Base-by-base conservation (phyloP, 352 stramenopile genomes). In the Pythium apleroticum region DNA sequence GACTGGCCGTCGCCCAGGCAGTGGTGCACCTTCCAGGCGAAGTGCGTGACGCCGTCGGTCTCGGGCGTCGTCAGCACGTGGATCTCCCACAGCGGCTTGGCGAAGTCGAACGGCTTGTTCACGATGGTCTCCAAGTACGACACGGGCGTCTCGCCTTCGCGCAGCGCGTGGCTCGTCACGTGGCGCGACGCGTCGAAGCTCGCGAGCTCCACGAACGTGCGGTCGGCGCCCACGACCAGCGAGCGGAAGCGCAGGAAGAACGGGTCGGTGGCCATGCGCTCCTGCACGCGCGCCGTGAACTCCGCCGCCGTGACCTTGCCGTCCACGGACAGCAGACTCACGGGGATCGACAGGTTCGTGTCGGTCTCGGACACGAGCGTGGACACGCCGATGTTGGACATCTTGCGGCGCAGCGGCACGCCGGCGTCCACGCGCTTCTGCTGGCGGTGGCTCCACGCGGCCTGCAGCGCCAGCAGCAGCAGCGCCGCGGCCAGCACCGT, bases 241-340 rank as follows among this genome's bases (percentile, higher is more conserved):
- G 81, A 90, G 35, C 82, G 80, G 73, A 88, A 93, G 43, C 85
- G 82, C 15, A 65, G 57, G 62, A 91, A 91, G 68, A 93, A 93
- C 28, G 65, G 49, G 53, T 91, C 81, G n/a, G 66, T 46, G 14
- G 55, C 31, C 56, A 93, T 78, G 52, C 81, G 78, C 41, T 68
- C 48, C 43, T 85, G 80, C 45, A 93, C 65, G 0, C 80, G 77
- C 55, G 68, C 75, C 1, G 77, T 76, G 46, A 88, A 80, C 52
- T 81, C 71, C 19, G 79, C 68, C 20, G 63, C 65, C 17, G 72
- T 70, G 27, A 93, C 60, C 30, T 65, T 63, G 63, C 81, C 84
- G 11, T 80, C 67, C 25, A 93, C 58, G 5, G 79, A 80, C 17
- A 91, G 65, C 50, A 92, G 74, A 17, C 66, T 84, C 57, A 93